Conservation (phyloP, 2,329 filamentous ascomycete genomes). For the Neophaeococcomyces mojaviensis region DNA sequence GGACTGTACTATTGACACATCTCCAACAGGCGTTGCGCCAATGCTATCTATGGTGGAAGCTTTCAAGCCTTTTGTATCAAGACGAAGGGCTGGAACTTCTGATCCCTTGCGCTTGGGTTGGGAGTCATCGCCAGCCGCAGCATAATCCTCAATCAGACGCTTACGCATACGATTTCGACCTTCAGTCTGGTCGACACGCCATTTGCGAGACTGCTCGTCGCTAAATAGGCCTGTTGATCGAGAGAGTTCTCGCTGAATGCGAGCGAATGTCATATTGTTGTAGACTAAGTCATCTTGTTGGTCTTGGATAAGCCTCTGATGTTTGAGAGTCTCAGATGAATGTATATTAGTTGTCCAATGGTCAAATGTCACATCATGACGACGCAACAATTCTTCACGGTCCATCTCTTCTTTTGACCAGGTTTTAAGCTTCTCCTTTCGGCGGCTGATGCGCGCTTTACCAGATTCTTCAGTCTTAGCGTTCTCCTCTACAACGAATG, state of each 20-base stretch:
- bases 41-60: constrained; percentile 37
- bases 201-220: constrained; percentile 58
- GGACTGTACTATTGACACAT: constrained; percentile 12
- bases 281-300: constrained; percentile 84
- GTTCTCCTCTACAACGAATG: constrained; percentile 78
- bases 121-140: constrained; percentile 44
- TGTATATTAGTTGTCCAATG: constrained; percentile 97
- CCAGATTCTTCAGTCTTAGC: constrained; percentile 68
- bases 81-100: constrained; percentile 39
- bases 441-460: constrained; percentile 60
- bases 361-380: constrained; percentile 78
- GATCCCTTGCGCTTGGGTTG: constrained; percentile 74
- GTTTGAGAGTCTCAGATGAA: constrained; percentile 81
- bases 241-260: constrained; percentile 69
- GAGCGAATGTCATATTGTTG: constrained; percentile 65
- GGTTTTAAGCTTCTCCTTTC: constrained; percentile 71
- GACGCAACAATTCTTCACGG: constrained; percentile 63
- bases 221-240: constrained; percentile 77
- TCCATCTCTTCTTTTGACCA: constrained; percentile 67
- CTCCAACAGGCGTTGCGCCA: constrained; percentile 28
- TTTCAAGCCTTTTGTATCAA: constrained; percentile 38
- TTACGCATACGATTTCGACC: constrained; percentile 91
- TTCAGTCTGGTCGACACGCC: constrained; percentile 93
- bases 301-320: constrained; percentile 82
- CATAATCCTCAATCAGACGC: constrained; percentile 67